These are phyloP conservation scores for Meripilus lineatus DNA, from an alignment of 1,284 basidiomycete species.

Conservation along the genomic window DNA sequence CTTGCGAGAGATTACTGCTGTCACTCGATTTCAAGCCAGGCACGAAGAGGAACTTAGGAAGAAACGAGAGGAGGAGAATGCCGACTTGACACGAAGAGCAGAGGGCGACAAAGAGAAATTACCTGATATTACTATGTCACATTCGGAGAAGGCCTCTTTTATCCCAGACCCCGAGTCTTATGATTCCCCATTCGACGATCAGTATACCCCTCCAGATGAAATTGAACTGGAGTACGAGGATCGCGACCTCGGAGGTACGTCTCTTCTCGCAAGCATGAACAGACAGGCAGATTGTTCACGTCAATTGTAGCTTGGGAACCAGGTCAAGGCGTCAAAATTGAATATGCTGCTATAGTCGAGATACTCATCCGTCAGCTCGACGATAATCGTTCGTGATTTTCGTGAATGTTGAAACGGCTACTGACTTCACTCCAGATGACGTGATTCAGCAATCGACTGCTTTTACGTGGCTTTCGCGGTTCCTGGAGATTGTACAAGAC, in stretches of 20 bases:
- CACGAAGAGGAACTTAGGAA: conserved; percentile 48
- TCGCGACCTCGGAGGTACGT: conserved; percentile 60
- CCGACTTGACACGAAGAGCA: conserved; percentile 33
- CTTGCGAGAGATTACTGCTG: conserved; percentile 86
- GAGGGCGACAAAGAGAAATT: conserved; percentile 24
- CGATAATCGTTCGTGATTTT: conserved; percentile 55
- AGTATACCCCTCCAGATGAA: conserved; percentile 35
- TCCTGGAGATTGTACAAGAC: conserved; percentile 83
- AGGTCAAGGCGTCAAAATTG: conserved; percentile 89
- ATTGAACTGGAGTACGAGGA: conserved; percentile 46
- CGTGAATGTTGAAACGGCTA: not conserved
- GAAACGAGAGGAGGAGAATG: conserved; percentile 35
- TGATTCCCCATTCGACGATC: conserved; percentile 26
- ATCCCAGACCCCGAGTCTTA: conserved; percentile 56
- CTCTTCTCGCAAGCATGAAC: too few species aligned
- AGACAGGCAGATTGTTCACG: not conserved
- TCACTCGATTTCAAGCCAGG: conserved; percentile 67
- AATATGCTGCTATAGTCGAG: conserved; percentile 91
- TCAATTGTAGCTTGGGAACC: conserved; percentile 71
- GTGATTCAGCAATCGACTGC: conserved; percentile 88
- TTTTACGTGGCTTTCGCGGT: conserved; percentile 90
- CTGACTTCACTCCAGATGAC: conserved; percentile 52
- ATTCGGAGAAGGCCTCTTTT: conserved; percentile 29
- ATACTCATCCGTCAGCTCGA: conserved; percentile 91
- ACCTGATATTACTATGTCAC: conserved; percentile 25